A percentile compares a stretch with the other conserved stretches of the same genome.
These are phyloP conservation scores for Talaromyces wortmannii DNA, from an alignment of 495 filamentous ascomycete species.

Conservation along the genomic window DNA sequence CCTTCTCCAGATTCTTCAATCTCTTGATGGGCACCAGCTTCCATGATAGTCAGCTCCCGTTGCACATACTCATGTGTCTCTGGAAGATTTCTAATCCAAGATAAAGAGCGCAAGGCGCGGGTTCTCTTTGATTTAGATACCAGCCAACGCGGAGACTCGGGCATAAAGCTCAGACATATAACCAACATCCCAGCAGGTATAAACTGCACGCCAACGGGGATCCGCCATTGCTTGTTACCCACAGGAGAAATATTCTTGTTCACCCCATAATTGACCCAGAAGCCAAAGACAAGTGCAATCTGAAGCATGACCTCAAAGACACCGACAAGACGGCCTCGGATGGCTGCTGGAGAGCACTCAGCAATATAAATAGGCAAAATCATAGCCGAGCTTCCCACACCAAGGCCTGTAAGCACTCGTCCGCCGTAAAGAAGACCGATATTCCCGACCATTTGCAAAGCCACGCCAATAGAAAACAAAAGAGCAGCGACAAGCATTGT, in stretches of 20 bases:
- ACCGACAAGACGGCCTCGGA: conserved; percentile 30
- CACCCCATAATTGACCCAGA: conserved; percentile 54
- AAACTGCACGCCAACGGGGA: conserved; percentile 38
- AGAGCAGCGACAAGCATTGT: conserved; percentile 46
- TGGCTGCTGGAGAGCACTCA: conserved; percentile 18
- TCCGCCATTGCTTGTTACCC: conserved; percentile 28
- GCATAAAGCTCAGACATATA: conserved; percentile 26
- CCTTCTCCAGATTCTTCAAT: conserved; percentile 19
- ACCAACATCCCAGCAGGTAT: conserved; percentile 32
- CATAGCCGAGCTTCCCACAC: conserved; percentile 34
- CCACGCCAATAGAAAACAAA: conserved; percentile 59
- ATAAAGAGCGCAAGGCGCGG: conserved; percentile 44
- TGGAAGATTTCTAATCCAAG: conserved; percentile 31
- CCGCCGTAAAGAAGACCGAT: conserved; percentile 26
- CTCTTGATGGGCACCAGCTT: conserved; percentile 27
- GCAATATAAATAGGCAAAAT: conserved; percentile 35
- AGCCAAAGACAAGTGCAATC: conserved; percentile 55
- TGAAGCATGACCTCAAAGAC: conserved; percentile 62
- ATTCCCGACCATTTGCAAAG: conserved; percentile 47
- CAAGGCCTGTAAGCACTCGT: conserved; percentile 34
- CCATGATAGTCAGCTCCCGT: conserved; percentile 20
- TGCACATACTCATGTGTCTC: conserved; percentile 18
- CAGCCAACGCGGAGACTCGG: conserved; percentile 41
- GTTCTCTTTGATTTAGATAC: conserved; percentile 36
- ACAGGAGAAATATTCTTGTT: conserved; percentile 18